Evolutionary conservation across 306 rosid genomes (phyloP), one percentile per base, ranked within the genome.

Genomic region (Carpinus viminea): DNA sequence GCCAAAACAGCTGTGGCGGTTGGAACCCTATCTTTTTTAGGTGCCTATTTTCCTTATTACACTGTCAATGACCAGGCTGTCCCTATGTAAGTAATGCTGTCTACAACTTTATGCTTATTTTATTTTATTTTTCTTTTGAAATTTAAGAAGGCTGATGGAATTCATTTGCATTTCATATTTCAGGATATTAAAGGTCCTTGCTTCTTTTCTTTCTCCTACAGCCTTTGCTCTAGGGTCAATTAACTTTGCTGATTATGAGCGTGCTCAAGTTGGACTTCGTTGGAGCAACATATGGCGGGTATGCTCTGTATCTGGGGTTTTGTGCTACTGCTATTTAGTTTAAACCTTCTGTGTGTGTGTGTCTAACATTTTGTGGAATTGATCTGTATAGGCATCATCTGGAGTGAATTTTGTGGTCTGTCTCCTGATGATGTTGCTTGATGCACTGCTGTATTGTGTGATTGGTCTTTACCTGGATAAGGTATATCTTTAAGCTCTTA

Each of bases 1-100:
- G 96, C 98, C 68, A 94, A 94, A 89, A 94, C 98, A 77, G 97
- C 98, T 61, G 97, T 94, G 80, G 97, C 98, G 2, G 98, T 94
- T 73, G 98, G 98, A 85, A 94, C 98, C 45, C 89, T 94, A 72
- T 84, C 89, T 75, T 94, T 94, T 79, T 75, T 94, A 69, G 97
- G 97, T 26, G 91, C 92, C 83, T 94, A 91, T 88, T 89, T 94
- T 50, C 98, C 98, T 45, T 94, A 94, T 84, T 94, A 94, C 84
- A 84, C 92, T 47, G 97, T 94, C 77, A 82, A 88, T 66, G 98
- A 92, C 1, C 87, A 92, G 85, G 89, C 86, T 74, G 89, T 91
- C 68, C 85, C 97, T 74, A 84, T 88, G 98, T 94, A 84, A 89
- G 97, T 83, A 34, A 73, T 79, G 68, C 77, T 80, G 50, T 57